These are phyloP conservation scores for Mycothermus thermophilus DNA, from an alignment of 495 filamentous ascomycete genomes.

Conservation along the genomic window DNA sequence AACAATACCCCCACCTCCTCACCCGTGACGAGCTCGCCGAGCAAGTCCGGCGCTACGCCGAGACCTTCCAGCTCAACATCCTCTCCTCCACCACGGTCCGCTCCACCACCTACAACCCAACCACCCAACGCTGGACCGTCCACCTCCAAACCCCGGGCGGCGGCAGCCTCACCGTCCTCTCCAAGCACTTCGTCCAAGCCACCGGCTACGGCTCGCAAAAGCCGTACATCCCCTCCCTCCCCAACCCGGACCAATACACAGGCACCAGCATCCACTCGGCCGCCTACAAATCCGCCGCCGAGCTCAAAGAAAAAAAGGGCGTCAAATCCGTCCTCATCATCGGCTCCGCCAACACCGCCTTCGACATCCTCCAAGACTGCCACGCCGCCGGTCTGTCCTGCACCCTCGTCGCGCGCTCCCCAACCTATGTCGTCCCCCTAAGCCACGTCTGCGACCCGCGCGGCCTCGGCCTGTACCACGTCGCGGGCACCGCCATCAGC, in stretches of 20 bases:
- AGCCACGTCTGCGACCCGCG: slow-evolving; percentile 10
- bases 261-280: slow-evolving; percentile 18
- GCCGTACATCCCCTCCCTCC: slow-evolving; percentile 14
- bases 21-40: slow-evolving; percentile 15
- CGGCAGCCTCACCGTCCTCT: too few relatives aligned
- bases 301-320: slow-evolving; percentile 4
- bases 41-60: slow-evolving; percentile 14
- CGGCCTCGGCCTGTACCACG: slow-evolving; percentile 13
- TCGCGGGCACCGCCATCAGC: slow-evolving; percentile 5
- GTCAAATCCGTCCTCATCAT: slow-evolving; percentile 22
- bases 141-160: slow-evolving; percentile 6
- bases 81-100: slow-evolving; percentile 15
- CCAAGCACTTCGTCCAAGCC: slow-evolving; percentile 23
- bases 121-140: slow-evolving; percentile 13
- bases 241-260: slow-evolving; percentile 9
- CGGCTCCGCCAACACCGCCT: slow-evolving; percentile 26
- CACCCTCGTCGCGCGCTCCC: slow-evolving; percentile 22
- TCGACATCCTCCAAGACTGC: slow-evolving; percentile 24
- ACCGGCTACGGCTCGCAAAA: slow-evolving; percentile 17
- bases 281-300: slow-evolving; percentile 10
- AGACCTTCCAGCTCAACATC: slow-evolving; percentile 18
- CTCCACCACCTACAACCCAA: slow-evolving; percentile 12
- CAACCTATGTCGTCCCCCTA: slow-evolving; percentile 23
- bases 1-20: slow-evolving; percentile 7
- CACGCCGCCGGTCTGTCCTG: slow-evolving; percentile 11